These are phyloP conservation scores for Pyrenophora teres DNA, from an alignment of 2,329 filamentous ascomycete species.

Conservation along the genomic window DNA sequence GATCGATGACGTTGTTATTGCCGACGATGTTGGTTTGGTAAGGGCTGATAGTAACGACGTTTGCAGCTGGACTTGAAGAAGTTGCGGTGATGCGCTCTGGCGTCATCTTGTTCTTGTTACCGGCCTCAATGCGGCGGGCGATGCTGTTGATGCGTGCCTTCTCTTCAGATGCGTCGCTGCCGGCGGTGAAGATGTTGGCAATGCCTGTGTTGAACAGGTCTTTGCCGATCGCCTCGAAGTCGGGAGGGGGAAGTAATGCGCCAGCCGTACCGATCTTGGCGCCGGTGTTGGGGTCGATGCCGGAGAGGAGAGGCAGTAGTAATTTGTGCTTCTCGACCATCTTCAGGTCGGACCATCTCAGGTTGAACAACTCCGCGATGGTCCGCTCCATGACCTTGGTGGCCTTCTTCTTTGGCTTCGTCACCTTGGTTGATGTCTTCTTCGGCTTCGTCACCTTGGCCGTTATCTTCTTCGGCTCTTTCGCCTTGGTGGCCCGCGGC, in stretches of 20 bases:
- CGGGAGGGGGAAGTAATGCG: neutral
- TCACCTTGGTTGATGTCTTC: neutral
- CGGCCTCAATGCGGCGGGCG: too few relatives aligned
- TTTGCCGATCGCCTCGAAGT: constrained; percentile 6
- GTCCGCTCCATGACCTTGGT: neutral
- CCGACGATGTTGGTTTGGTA: too few relatives aligned
- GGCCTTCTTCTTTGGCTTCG: neutral
- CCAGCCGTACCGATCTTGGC: neutral
- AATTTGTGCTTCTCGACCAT: constrained; percentile 24
- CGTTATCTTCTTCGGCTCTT: neutral
- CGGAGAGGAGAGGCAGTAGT: constrained; percentile 24
- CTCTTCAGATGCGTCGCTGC: too few relatives aligned
- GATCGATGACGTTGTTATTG: too few relatives aligned
- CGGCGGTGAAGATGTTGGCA: too few relatives aligned
- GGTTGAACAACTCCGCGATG: constrained; percentile 12
- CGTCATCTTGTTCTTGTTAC: too few relatives aligned
- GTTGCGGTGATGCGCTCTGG: too few relatives aligned
- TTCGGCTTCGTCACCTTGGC: neutral
- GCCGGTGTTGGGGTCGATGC: constrained; percentile 22
- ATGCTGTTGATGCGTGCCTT: too few relatives aligned
- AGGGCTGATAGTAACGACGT: neutral
- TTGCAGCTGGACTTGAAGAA: neutral
- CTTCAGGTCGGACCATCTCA: constrained; percentile 14
- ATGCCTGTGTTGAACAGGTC: neutral
- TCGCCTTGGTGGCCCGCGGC: neutral